Evolutionary conservation across 495 filamentous ascomycete species (phyloP), one percentile per base, ranked within the genome.

Genomic region (Bryoglossum gracile): DNA sequence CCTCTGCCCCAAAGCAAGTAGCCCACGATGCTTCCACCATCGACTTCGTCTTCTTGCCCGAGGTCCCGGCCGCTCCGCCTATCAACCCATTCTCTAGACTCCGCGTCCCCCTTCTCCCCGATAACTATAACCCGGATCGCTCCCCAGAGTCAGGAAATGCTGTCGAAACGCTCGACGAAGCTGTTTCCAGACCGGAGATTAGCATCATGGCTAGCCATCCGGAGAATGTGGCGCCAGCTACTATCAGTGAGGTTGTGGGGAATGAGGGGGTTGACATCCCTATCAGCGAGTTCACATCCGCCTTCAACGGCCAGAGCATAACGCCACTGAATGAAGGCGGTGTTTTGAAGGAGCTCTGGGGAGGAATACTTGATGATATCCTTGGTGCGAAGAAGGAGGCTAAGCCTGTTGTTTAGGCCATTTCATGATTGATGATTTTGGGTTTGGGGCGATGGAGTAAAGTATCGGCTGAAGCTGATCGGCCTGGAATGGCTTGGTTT

Each of bases 41-140:
- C 19, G 59, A 62, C 36, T 54, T 49, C 46, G 49, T 57, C 37
- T 43, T 50, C 43, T 49, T 62, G 16, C 59, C 59, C 17, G 47
- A 53, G 16, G 28, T 53, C 18, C 50, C 47, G 4, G 47, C 36
- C 23, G 22, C 19, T 16, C 46, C 53, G 13, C 47, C 59, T n/a
- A 13, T 13, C 8, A 57, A 62, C 42, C 53, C 56, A 6, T 62
- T 62, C 41, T 18, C 52, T 9, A 59, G 48, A 25, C 40, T 62
- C 14, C 59, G 59, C 18, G 59, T 62, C 10, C 59, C 59, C 48
- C 56, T 62, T 10, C 53, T 62, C 23, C 59, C 59, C 17, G 59
- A 62, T 30, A 59, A 56, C 41, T 62, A 62, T 48, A 51, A 16
- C 14, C 59, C 59, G 3, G 46, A 58, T 33, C 49, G 59, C 10